phyloP scores from a whole-genome alignment of 1,139 yeast species.

The Pneumocystis murina region DNA sequence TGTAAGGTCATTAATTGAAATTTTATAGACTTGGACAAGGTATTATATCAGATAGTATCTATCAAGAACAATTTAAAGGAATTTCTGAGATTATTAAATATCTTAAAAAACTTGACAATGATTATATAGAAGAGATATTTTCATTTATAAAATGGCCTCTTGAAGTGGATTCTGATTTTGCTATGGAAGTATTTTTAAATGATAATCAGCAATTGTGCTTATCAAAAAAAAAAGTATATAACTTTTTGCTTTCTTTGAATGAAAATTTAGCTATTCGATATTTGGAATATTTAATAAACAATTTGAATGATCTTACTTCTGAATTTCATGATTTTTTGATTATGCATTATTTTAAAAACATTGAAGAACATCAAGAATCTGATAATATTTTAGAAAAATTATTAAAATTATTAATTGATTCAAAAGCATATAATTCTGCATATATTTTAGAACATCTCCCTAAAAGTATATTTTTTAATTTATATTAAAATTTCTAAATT shows the following conservation, averaged over 20 bases:
- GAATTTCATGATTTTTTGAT: conserved; percentile 41
- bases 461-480: conserved; percentile 9
- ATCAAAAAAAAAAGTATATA: conserved; percentile 39
- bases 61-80: conserved; percentile 21
- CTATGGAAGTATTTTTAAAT: conserved; percentile 47
- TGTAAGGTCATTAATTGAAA: neutral
- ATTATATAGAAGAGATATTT: conserved; percentile 40
- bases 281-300: conserved; percentile 45
- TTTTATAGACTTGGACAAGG: conserved; percentile 13
- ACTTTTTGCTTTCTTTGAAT: conserved; percentile 26
- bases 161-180: conserved; percentile 28
- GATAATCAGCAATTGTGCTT: conserved; percentile 49
- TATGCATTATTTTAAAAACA: conserved; percentile 35
- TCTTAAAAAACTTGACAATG: conserved; percentile 43
- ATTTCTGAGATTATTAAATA: conserved; percentile 47
- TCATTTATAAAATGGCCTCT: conserved; percentile 47
- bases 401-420: conserved; percentile 12
- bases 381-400: conserved; percentile 4
- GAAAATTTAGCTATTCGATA: conserved; percentile 35
- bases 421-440: conserved; percentile 25
- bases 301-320: conserved; percentile 31
- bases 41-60: conserved; percentile 9
- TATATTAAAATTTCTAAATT: neutral
- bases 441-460: conserved; percentile 23
- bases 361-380: conserved; percentile 14